phyloP scores from a whole-genome alignment of 78 protist genomes.

The Chrysochromulina tobinii region DNA sequence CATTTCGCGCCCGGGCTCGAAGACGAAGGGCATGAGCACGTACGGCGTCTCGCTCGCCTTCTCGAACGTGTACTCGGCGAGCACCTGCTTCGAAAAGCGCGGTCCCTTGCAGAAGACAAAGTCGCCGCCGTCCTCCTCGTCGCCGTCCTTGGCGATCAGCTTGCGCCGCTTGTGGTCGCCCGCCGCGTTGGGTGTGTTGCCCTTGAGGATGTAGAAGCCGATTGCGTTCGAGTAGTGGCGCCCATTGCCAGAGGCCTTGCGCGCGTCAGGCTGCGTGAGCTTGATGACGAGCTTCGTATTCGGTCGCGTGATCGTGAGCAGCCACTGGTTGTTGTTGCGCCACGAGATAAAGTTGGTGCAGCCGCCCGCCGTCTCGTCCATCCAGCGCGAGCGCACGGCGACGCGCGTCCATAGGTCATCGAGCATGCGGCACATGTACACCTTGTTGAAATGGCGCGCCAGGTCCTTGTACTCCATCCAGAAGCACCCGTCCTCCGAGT shows the following conservation, averaged over 20 bases:
- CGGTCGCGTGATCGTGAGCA: not conserved
- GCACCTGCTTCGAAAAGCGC: not conserved
- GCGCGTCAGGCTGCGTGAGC: constrained; percentile 20
- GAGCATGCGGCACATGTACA: constrained; percentile 24
- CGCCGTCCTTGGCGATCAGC: not conserved
- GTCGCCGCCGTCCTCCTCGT: not conserved
- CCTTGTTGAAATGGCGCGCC: not conserved
- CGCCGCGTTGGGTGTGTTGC: not conserved
- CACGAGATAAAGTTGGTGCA: constrained; percentile 5
- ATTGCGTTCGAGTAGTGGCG: not conserved
- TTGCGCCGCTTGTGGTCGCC: constrained; percentile 10
- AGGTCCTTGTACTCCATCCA: constrained; percentile 14
- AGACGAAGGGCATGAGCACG: not conserved
- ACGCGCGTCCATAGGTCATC: constrained; percentile 14
- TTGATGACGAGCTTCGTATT: not conserved
- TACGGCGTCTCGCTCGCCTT: not conserved
- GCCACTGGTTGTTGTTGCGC: constrained; percentile 18
- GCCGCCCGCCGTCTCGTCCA: constrained; percentile 28
- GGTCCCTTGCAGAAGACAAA: not conserved
- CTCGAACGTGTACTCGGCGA: constrained; percentile 17
- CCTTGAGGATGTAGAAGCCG: not conserved
- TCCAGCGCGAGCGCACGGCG: not conserved
- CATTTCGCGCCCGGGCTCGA: constrained; percentile 19
- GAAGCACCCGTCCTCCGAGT: not conserved
- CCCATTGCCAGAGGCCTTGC: not conserved